A percentile compares a stretch with the other conserved stretches of the same genome.
Evolutionary conservation across 2,329 filamentous ascomycete genomes (phyloP).

Genomic region (Fusarium torulosum): DNA sequence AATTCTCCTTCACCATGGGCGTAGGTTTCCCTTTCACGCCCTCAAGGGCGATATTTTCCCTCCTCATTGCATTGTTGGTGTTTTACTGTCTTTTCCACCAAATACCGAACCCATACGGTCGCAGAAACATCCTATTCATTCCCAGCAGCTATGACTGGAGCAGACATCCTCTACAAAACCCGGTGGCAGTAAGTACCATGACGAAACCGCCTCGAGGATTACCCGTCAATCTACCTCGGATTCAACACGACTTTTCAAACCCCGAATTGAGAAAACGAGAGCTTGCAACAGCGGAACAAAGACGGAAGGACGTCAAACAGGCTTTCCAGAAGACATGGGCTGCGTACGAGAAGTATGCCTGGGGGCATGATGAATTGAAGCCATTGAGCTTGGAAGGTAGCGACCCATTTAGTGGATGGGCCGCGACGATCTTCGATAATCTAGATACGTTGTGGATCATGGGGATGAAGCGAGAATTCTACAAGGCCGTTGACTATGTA

Average conservation of each 20-base stretch:
- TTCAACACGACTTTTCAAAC: slow-evolving; percentile 41
- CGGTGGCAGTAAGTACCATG: slow-evolving; percentile 24
- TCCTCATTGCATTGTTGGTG: slow-evolving; percentile 33
- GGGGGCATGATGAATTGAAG: slow-evolving; percentile 70
- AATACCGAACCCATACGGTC: slow-evolving; percentile 16
- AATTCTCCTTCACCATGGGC: slow-evolving; percentile 30
- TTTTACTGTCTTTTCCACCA: slow-evolving; percentile 35
- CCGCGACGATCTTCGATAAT: slow-evolving; percentile 71
- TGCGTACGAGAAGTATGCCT: slow-evolving; percentile 70
- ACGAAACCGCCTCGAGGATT: slow-evolving; percentile 27
- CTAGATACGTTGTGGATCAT: slow-evolving; percentile 77
- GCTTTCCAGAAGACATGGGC: slow-evolving; percentile 67
- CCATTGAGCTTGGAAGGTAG: slow-evolving; percentile 63
- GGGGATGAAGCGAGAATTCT: slow-evolving; percentile 72
- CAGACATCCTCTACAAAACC: slow-evolving; percentile 27
- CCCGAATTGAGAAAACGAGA: slow-evolving; percentile 31
- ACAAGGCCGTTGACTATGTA: slow-evolving; percentile 68
- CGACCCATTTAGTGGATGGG: slow-evolving; percentile 72
- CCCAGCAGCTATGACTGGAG: slow-evolving; percentile 45
- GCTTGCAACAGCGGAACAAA: slow-evolving; percentile 12
- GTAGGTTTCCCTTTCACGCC: slow-evolving; percentile 41
- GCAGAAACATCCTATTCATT: slow-evolving; percentile 30
- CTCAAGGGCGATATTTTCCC: slow-evolving; percentile 31
- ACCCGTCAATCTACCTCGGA: slow-evolving; percentile 30
- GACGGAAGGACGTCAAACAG: slow-evolving; percentile 57